phyloP scores from a whole-genome alignment of 495 filamentous ascomycete genomes.

The Daldinia grandis region DNA sequence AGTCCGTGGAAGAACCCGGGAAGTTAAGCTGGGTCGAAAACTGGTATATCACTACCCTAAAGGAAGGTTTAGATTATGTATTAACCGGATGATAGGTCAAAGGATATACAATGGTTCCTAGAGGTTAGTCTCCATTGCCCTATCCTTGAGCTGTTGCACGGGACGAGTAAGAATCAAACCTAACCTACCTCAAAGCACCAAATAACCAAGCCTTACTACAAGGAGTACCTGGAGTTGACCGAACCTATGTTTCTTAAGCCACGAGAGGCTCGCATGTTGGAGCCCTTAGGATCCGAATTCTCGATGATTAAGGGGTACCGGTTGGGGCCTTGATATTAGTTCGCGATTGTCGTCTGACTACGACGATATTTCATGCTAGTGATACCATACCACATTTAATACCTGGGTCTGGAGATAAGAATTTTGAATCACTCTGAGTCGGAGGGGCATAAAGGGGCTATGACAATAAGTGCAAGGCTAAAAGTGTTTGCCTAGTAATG shows the following conservation, averaged over 20 bases:
- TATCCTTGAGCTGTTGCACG: not conserved
- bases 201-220: conserved; percentile 60
- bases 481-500: conserved; percentile 31
- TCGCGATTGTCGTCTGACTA: conserved; percentile 5
- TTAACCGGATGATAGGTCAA: conserved; percentile 43
- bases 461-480: conserved; percentile 16
- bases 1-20: conserved; percentile 52
- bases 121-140: conserved; percentile 40
- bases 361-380: conserved; percentile 6
- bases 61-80: not conserved
- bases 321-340: not conserved
- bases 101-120: conserved; percentile 52
- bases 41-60: conserved; percentile 41
- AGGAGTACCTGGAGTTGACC: conserved; percentile 57
- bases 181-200: conserved; percentile 50
- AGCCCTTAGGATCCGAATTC: conserved; percentile 48
- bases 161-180: not conserved
- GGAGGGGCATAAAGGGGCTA: conserved; percentile 17
- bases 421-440: conserved; percentile 10
- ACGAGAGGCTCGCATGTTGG: conserved; percentile 50
- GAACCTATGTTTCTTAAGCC: conserved; percentile 60
- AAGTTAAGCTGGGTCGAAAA: conserved; percentile 58
- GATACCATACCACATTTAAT: conserved; percentile 16
- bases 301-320: conserved; percentile 44
- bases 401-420: not conserved